Percentiles rank a stretch among this genome's conserved stretches.
phyloP scores from a whole-genome alignment of 1,284 basidiomycete genomes.

The Hemileia vastatrix region DNA sequence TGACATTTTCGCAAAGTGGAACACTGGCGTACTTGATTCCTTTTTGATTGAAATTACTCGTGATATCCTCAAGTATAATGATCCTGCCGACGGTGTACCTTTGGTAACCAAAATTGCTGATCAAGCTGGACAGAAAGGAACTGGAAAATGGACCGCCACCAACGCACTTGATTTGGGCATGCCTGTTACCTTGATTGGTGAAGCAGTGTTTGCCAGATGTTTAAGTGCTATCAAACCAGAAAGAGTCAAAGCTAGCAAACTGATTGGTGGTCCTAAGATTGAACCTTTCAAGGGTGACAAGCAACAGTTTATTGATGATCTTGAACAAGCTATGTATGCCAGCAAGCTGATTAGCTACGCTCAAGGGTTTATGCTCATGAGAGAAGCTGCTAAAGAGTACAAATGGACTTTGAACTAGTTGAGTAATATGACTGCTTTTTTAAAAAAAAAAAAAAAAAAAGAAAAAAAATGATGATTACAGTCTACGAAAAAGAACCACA shows the following conservation, averaged over 20 bases:
- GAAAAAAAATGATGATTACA: no score
- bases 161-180: slow-evolving; percentile 93
- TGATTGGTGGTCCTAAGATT: slow-evolving; percentile 76
- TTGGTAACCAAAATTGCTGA: slow-evolving; percentile 91
- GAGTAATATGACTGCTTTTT: slow-evolving; percentile 29
- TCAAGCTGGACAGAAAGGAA: slow-evolving; percentile 96
- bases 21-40: slow-evolving; percentile 97
- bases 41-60: slow-evolving; percentile 98
- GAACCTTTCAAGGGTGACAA: slow-evolving; percentile 96
- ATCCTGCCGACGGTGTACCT: slow-evolving; percentile 82
- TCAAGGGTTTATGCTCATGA: slow-evolving; percentile 99
- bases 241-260: slow-evolving; percentile 83
- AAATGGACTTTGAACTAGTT: slow-evolving; percentile 48
- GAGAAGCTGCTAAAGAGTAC: slow-evolving; percentile 93
- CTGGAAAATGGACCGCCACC: slow-evolving; percentile 99
- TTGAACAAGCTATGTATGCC: slow-evolving; percentile 97
- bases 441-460: slow-evolving; percentile 30
- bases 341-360: slow-evolving; percentile 83
- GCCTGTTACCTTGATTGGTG: slow-evolving; percentile 92
- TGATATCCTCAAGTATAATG: slow-evolving; percentile 91
- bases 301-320: slow-evolving; percentile 95
- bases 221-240: slow-evolving; percentile 96
- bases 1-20: slow-evolving; percentile 58
- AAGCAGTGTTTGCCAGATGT: slow-evolving; percentile 98
- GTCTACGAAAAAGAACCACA: no score